Evolutionary conservation across 1,284 basidiomycete genomes (phyloP).

Genomic region (Naganishia liquefaciens): DNA sequence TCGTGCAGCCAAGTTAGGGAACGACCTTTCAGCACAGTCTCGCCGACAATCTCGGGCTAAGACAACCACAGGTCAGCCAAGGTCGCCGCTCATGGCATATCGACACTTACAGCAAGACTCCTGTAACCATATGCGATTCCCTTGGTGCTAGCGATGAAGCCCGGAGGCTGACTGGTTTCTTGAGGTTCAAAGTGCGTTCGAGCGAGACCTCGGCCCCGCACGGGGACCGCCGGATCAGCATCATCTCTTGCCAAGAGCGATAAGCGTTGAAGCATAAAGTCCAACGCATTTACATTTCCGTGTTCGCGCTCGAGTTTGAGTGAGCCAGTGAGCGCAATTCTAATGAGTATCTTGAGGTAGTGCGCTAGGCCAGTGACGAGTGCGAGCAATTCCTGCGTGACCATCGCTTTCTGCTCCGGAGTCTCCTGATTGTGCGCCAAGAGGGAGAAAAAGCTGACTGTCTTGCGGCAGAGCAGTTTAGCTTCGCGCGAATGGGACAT

Average conservation of each 20-base stretch:
- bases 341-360: slow-evolving; percentile 98
- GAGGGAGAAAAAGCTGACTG: slow-evolving; percentile 96
- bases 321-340: slow-evolving; percentile 93
- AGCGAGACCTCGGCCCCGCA: slow-evolving; percentile 43
- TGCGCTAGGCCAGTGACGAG: slow-evolving; percentile 97
- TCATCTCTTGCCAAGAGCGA: slow-evolving; percentile 86
- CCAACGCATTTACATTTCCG: slow-evolving; percentile 76
- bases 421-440: slow-evolving; percentile 87
- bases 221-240: slow-evolving; percentile 72
- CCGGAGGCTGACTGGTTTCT: slow-evolving; percentile 40
- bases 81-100: background rate
- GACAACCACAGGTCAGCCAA: too few relatives aligned
- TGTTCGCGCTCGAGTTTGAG: slow-evolving; percentile 93
- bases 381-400: slow-evolving; percentile 91
- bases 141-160: slow-evolving; percentile 68
- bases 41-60: slow-evolving; percentile 76
- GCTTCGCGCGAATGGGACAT: slow-evolving; percentile 98
- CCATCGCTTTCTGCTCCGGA: slow-evolving; percentile 58
- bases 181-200: slow-evolving; percentile 1
- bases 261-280: slow-evolving; percentile 85
- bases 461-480: slow-evolving; percentile 97
- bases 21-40: slow-evolving; percentile 68
- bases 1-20: slow-evolving; percentile 48
- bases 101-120: slow-evolving; percentile 63
- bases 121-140: slow-evolving; percentile 75